Evolutionary conservation across 176 grass and related monocot species (phyloP), one percentile per base, ranked within the genome.

Genomic region (Poa annua): DNA sequence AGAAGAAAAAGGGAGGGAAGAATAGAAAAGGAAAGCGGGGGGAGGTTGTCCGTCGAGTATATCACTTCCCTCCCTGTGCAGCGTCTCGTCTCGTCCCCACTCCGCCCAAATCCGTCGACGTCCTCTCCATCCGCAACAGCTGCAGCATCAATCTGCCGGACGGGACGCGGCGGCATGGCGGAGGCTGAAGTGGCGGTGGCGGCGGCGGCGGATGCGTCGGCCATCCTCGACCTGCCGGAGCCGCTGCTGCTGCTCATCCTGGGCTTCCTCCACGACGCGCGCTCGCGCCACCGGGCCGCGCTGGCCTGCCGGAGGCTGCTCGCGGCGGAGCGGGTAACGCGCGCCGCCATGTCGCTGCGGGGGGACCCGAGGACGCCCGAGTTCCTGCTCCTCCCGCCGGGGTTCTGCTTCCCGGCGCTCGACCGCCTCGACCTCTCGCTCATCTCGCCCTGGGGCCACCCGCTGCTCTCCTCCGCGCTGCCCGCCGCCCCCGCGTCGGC

Each of bases 391-490:
- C 88, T 87, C 71, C 6, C 77, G 16, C 86, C 24, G 14, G 75
- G 24, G 45, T 95, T 96, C 85, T 76, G 51, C 85, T 99, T 99
- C 91, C 87, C 96, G 38, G 77, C 86, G n/a, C 85, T 96, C 13
- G 29, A 80, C 1, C 82, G 65, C 12, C 97, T 99, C 87, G 93
- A 99, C 83, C 89, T 99, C 12, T 96, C 97, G 36, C 81, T 90
- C 24, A 81, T 90, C 51, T 99, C 97, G 39, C 97, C 93, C 6
- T 99, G 97, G 97, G 97, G 93, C n/a, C 91, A 91, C 14, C 80
- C 85, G 7, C 82, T 91, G 64, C 82, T 90, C 67, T 83, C 83
- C 22, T 71, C 85, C 0, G 49, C 57, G 9, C 45, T 70, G 1
- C 33, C 82, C 60, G 53, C 76, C 3, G 81, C 70, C 5, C 79